Evolutionary conservation across 257 asterid genomes (phyloP).

Genomic region (Thymus mandschuricus): DNA sequence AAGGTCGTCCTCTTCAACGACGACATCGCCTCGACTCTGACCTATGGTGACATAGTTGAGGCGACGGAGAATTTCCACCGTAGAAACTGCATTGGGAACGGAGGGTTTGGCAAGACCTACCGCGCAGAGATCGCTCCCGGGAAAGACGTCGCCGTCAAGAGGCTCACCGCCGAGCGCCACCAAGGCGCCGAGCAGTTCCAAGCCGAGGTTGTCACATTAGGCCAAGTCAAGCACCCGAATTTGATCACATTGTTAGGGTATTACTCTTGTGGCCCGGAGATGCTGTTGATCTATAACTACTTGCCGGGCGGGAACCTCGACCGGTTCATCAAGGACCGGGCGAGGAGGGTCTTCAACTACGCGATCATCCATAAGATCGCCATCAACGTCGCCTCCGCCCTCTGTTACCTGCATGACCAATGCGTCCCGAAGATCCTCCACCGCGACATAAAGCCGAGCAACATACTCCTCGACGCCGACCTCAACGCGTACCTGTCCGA

Average conservation of each 20-base stretch:
- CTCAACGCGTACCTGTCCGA: conserved; percentile 47
- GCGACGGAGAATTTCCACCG: conserved; percentile 50
- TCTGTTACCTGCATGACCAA: conserved; percentile 42
- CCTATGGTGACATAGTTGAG: conserved; percentile 37
- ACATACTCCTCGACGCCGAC: conserved; percentile 45
- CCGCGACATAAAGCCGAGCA: conserved; percentile 50
- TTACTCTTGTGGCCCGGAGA: conserved; percentile 33
- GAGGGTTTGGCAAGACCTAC: conserved; percentile 54
- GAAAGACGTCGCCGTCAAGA: conserved; percentile 41
- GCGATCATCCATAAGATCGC: conserved; percentile 47
- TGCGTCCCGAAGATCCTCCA: conserved; percentile 43
- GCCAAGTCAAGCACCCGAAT: conserved; percentile 42
- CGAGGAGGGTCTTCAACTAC: conserved; percentile 31
- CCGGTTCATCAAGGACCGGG: conserved; percentile 43
- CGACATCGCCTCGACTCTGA: conserved; percentile 39
- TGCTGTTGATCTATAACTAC: conserved; percentile 52
- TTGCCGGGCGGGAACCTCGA: conserved; percentile 51
- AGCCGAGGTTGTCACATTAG: conserved; percentile 45
- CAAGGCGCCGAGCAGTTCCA: conserved; percentile 50
- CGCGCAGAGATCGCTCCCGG: conserved; percentile 43
- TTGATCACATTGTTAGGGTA: conserved; percentile 52
- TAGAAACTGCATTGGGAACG: conserved; percentile 48
- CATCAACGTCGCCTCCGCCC: conserved; percentile 42
- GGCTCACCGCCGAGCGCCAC: conserved; percentile 43
- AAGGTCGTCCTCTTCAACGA: conserved; percentile 34